phyloP scores from a whole-genome alignment of 192 early-diverging fungal species.

The Podila clonocystis region DNA sequence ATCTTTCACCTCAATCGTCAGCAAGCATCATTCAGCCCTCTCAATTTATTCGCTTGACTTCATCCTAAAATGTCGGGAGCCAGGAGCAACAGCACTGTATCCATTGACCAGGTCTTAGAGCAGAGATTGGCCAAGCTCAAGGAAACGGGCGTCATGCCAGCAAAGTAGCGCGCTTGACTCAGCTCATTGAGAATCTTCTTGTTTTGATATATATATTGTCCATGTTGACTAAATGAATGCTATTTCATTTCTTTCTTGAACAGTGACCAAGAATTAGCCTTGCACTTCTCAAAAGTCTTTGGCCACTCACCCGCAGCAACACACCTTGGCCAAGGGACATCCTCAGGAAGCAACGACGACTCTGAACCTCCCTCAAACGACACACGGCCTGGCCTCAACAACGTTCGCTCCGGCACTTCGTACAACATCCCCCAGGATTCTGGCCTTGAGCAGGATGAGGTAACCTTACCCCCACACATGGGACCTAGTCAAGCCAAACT shows the following conservation, averaged over 20 bases:
- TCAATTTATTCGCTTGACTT: background rate
- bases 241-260: background rate
- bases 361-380: background rate
- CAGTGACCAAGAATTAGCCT: slow-evolving; percentile 41
- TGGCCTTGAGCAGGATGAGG: slow-evolving; percentile 33
- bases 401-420: background rate
- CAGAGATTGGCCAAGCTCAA: slow-evolving; percentile 36
- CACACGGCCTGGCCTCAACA: background rate
- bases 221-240: background rate
- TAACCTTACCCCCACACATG: background rate
- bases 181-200: background rate
- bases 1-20: background rate
- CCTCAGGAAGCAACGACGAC: background rate
- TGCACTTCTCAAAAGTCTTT: slow-evolving; percentile 50
- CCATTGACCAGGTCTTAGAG: slow-evolving; percentile 27
- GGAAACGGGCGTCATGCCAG: slow-evolving; percentile 3
- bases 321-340: slow-evolving; percentile 11
- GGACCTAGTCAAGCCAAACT: background rate
- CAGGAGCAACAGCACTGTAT: background rate
- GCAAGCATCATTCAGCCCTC: background rate
- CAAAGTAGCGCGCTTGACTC: slow-evolving; percentile 10
- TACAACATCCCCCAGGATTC: slow-evolving; percentile 32
- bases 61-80: background rate
- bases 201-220: background rate
- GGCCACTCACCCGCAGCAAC: slow-evolving; percentile 38